A percentile compares a stretch with the other conserved stretches of the same genome.
These are phyloP conservation scores for Sphaerulina vaccinii DNA, from an alignment of 2,329 filamentous ascomycete species.

Conservation along the genomic window DNA sequence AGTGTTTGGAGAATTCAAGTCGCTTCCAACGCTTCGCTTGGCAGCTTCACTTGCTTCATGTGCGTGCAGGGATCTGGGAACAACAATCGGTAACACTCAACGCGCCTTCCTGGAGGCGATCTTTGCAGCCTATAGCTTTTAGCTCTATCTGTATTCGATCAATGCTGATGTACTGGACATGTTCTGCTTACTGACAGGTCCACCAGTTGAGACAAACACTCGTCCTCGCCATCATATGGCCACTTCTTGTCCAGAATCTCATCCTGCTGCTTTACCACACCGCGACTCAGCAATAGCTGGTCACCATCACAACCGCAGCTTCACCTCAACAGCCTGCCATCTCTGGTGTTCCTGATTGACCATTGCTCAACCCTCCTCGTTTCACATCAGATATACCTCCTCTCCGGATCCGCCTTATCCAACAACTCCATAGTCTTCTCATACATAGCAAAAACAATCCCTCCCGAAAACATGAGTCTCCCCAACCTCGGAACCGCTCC, in stretches of 20 bases:
- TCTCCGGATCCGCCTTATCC: slow-evolving; percentile 75
- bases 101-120: too few species aligned
- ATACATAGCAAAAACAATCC: slow-evolving; percentile 97
- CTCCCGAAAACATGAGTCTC: slow-evolving; percentile 83
- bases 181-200: not conserved
- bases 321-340: not conserved
- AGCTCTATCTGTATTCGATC: not conserved
- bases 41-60: too few species aligned
- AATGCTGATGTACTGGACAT: not conserved
- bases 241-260: not conserved
- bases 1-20: too few species aligned
- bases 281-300: not conserved
- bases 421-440: slow-evolving; percentile 94
- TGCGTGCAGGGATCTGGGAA: too few species aligned
- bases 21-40: too few species aligned
- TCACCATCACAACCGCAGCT: not conserved
- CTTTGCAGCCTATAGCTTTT: not conserved
- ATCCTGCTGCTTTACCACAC: not conserved
- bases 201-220: too few species aligned
- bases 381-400: slow-evolving; percentile 63
- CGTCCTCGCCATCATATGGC: not conserved
- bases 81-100: too few species aligned
- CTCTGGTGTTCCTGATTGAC: not conserved
- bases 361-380: not conserved
- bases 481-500: slow-evolving; percentile 84